Percentiles rank a stretch among this genome's conserved stretches.
phyloP scores from a whole-genome alignment of 371 early-diverging fungal species.

The Massospora cicadina region DNA sequence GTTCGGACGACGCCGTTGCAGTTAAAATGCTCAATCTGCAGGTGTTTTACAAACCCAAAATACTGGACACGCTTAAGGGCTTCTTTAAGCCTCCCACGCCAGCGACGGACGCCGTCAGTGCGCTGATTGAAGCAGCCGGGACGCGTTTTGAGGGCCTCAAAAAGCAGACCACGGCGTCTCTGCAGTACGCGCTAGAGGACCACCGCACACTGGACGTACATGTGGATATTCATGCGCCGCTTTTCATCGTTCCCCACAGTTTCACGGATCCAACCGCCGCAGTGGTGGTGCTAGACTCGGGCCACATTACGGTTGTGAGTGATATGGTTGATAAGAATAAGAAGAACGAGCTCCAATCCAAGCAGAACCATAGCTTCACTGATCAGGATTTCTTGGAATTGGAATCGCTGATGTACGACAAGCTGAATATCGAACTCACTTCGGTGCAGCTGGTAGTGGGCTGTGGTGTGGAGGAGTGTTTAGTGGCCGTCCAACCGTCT shows the following conservation, averaged over 20 bases:
- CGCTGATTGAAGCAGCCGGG: conserved; percentile 64
- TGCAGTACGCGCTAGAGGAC: conserved; percentile 72
- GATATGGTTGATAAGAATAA: conserved; percentile 53
- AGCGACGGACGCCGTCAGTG: conserved; percentile 53
- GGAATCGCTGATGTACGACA: conserved; percentile 75
- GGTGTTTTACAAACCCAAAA: conserved; percentile 69
- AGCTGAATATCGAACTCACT: conserved; percentile 62
- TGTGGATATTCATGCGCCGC: conserved; percentile 93
- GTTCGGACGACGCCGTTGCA: conserved; percentile 69
- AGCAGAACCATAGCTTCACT: conserved; percentile 36
- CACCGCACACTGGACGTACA: conserved; percentile 77
- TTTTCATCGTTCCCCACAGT: conserved; percentile 76
- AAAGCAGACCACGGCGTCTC: conserved; percentile 70
- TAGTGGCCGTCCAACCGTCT: conserved; percentile 37
- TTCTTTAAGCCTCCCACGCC: conserved; percentile 77
- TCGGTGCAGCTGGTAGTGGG: conserved; percentile 71
- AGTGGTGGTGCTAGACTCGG: conserved; percentile 79
- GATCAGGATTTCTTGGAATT: conserved; percentile 46
- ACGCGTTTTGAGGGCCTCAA: conserved; percentile 76
- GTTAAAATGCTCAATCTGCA: conserved; percentile 79
- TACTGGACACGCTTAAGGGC: conserved; percentile 47
- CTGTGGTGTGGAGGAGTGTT: conserved; percentile 48
- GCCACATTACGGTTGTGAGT: conserved; percentile 75
- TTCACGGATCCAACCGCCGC: conserved; percentile 41
- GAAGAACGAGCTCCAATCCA: conserved; percentile 44